Conservation (phyloP, 2,329 filamentous ascomycete genomes). For the Alternaria sp. region DNA sequence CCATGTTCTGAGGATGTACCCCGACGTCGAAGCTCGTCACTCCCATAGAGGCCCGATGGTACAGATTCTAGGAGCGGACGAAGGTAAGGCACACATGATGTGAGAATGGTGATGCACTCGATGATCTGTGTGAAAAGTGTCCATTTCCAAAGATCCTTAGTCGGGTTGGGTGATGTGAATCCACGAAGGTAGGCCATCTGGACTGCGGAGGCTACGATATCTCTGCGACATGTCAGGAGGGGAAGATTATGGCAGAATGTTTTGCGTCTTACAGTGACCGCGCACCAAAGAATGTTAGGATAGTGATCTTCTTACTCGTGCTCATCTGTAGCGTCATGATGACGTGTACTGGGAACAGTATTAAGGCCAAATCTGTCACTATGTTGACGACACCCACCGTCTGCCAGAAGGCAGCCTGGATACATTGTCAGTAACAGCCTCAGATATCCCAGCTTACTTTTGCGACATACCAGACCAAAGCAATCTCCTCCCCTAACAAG, state of each 20-base stretch:
- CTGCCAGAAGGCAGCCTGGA: constrained; percentile 43
- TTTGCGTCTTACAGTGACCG: constrained; percentile 36
- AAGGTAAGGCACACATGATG: constrained; percentile 48
- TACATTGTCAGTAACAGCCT: constrained; percentile 7
- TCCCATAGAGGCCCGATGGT: constrained; percentile 45
- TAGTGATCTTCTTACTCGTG: constrained; percentile 44
- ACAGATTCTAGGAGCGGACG: constrained; percentile 47
- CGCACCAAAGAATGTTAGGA: constrained; percentile 46
- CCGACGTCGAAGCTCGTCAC: constrained; percentile 44
- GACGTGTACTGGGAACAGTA: constrained; percentile 46
- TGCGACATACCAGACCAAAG: constrained; percentile 35
- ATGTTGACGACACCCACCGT: constrained; percentile 44
- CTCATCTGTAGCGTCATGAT: constrained; percentile 49
- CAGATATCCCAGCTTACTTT: neutral
- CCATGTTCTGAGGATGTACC: constrained; percentile 41
- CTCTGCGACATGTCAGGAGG: constrained; percentile 27
- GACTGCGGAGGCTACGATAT: constrained; percentile 45
- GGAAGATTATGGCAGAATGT: neutral
- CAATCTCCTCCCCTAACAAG: constrained; percentile 25
- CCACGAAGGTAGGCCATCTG: constrained; percentile 43
- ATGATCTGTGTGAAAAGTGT: constrained; percentile 46
- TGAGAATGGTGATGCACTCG: constrained; percentile 48
- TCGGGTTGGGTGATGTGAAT: constrained; percentile 39
- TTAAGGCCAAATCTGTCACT: constrained; percentile 45
- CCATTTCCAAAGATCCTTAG: constrained; percentile 47